Evolutionary conservation across 306 rosid genomes (phyloP).

Genomic region (Vigna nakashimae): DNA sequence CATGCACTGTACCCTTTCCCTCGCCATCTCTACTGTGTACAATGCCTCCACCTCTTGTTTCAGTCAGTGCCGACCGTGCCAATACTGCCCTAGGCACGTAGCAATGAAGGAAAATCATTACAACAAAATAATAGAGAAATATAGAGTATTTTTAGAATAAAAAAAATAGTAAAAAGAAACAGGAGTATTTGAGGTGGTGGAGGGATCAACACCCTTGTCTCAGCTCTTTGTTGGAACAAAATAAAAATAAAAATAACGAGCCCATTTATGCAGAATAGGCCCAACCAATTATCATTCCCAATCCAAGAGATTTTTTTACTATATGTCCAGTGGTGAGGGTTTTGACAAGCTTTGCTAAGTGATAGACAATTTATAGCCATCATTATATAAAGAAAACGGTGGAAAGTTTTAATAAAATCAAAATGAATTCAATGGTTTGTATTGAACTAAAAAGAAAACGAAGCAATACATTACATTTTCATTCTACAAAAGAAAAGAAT

Average conservation of each 20-base stretch:
- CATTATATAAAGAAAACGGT: no score
- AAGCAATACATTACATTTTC: not conserved
- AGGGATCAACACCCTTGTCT: not conserved
- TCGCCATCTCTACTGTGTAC: slow-evolving; percentile 58
- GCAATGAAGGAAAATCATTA: no score
- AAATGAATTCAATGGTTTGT: not conserved
- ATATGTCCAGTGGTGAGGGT: not conserved
- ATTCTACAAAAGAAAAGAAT: not conserved
- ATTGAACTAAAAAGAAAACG: not conserved
- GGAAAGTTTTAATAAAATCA: not conserved
- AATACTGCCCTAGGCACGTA: slow-evolving; percentile 46
- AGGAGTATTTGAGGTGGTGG: no score
- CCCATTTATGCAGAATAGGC: not conserved
- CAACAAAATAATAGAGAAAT: no score
- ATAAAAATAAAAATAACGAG: not conserved
- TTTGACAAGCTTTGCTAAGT: not conserved
- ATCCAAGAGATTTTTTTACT: not conserved
- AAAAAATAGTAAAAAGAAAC: no score
- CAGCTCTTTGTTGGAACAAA: no score
- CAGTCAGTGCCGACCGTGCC: slow-evolving; percentile 71
- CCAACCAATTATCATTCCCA: not conserved
- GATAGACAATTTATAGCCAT: not conserved
- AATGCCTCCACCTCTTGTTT: slow-evolving; percentile 67
- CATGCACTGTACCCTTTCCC: slow-evolving; percentile 56
- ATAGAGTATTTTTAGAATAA: no score